Base-by-base conservation (phyloP, 2,329 filamentous ascomycete species). In the Arthroderma uncinatum region DNA sequence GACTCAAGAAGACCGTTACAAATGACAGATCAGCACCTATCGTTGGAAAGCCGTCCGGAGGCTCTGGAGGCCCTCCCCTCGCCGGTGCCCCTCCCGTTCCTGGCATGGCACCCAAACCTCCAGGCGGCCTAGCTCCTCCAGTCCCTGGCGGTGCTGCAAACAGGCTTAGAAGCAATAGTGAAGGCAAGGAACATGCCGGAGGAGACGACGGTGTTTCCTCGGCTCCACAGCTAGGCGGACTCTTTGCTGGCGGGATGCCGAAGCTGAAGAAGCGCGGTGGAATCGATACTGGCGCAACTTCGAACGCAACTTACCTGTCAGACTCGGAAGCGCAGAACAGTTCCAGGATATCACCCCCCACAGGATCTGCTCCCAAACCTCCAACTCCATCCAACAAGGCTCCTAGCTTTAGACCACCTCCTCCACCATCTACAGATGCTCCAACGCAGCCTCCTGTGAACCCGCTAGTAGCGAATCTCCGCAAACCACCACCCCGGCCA, bases 181-280 rank as follows among this genome's bases (percentile, higher is more conserved):
- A 82, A 55, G 79, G 78, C 8, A 60, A 62, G 62, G 68, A 66
- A 28, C 65, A 67, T 14, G 65, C 69, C 14, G 68, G 66, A 28
- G 65, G 66, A 55, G 77, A 78, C 48, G 73, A 74, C 61, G 74
- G 78, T 60, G 67, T 68, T 39, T 68, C 85, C 21, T 72, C 82
- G 19, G 82, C 88, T 52, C 89, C 90, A 9, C 92, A 96, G 69
- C 72, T 97, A 9, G 92, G 78, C 30, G 93, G 93, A 1, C 72
- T 98, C 25, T 95, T 98, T 68, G 89, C 88, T 0, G 91, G 89
- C 36, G 93, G 92, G 37, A 97, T 97, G 82, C 93, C 93, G 2
- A 97, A 96, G 74, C 71, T 98, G 66, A 87, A 88, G 70, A 96
- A 94, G 76, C 87, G 89, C 57, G 91, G 88, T 52, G 86, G 86